Conservation (phyloP, 2,329 filamentous ascomycete genomes). For the Aspergillus piperis region DNA sequence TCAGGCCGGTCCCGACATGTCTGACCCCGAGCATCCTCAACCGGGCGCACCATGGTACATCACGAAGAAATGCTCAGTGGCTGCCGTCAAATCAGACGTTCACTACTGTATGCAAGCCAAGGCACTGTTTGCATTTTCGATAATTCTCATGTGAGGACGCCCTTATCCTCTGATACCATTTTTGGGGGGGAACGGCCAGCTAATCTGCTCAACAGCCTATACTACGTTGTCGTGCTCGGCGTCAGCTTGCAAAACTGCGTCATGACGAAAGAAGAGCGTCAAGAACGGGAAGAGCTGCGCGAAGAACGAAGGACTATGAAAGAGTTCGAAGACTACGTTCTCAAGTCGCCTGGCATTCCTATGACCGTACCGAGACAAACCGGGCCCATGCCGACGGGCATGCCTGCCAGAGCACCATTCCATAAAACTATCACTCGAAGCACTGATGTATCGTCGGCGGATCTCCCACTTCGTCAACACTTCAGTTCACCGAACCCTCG, state of each 20-base stretch:
- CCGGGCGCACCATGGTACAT: constrained; percentile 65
- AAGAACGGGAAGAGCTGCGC: constrained; percentile 34
- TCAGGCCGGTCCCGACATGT: constrained; percentile 60
- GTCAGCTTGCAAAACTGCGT: constrained; percentile 52
- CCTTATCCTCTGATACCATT: too few species aligned
- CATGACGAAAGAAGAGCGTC: constrained; percentile 42
- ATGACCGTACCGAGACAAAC: constrained; percentile 30
- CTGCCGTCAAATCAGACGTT: constrained; percentile 47
- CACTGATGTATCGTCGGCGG: constrained; percentile 34
- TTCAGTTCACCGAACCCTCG: constrained; percentile 27
- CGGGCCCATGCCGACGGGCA: constrained; percentile 9
- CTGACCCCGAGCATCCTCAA: constrained; percentile 56
- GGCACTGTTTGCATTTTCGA: constrained; percentile 56
- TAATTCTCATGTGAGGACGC: constrained; percentile 56
- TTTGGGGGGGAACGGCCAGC: neutral
- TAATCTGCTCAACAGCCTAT: constrained; percentile 40
- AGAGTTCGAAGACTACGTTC: constrained; percentile 44
- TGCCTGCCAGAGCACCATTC: constrained; percentile 45
- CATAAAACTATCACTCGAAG: constrained; percentile 46
- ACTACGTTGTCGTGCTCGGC: constrained; percentile 53
- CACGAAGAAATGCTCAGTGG: constrained; percentile 60
- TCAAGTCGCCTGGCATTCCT: constrained; percentile 41
- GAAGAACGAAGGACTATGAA: constrained; percentile 42
- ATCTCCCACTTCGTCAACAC: constrained; percentile 44
- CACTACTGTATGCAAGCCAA: constrained; percentile 64